A percentile compares a stretch with the other conserved stretches of the same genome.
These are phyloP conservation scores for Cercospora berteroae DNA, from an alignment of 2,329 filamentous ascomycete genomes.

Conservation along the genomic window DNA sequence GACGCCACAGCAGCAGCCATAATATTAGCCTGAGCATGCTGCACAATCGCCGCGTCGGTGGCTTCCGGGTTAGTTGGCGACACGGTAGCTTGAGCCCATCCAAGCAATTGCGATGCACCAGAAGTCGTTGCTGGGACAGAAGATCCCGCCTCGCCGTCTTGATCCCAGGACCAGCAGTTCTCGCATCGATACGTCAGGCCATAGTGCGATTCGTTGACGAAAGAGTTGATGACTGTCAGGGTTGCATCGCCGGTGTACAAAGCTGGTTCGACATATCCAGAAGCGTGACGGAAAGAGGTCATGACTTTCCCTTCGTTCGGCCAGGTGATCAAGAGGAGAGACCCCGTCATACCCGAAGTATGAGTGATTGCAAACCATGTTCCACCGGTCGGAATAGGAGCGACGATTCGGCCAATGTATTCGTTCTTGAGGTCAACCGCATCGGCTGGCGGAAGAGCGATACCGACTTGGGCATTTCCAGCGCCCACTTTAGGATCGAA, in stretches of 20 bases:
- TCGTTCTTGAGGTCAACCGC: conserved; percentile 48
- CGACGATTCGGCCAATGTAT: conserved; percentile 60
- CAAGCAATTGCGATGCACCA: conserved; percentile 35
- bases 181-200: conserved; percentile 65
- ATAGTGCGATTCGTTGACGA: conserved; percentile 58
- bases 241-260: conserved; percentile 62
- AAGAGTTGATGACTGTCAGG: conserved; percentile 59
- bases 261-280: conserved; percentile 59
- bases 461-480: conserved; percentile 54
- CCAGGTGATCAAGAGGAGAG: conserved; percentile 59
- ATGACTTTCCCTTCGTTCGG: conserved; percentile 54
- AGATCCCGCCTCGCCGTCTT: conserved; percentile 41
- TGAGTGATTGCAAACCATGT: conserved; percentile 61
- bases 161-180: conserved; percentile 47
- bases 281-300: conserved; percentile 58
- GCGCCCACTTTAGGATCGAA: conserved; percentile 42
- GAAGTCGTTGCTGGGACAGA: conserved; percentile 39
- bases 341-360: conserved; percentile 57
- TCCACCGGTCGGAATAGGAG: conserved; percentile 41
- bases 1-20: conserved; percentile 49
- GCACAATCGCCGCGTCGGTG: conserved; percentile 48
- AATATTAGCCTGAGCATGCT: conserved; percentile 58
- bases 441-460: conserved; percentile 51
- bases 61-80: conserved; percentile 34
- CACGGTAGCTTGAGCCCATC: conserved; percentile 33